A percentile compares a stretch with the other conserved stretches of the same genome.
phyloP scores from a whole-genome alignment of 495 filamentous ascomycete species.

The Talaromyces proteolyticus region DNA sequence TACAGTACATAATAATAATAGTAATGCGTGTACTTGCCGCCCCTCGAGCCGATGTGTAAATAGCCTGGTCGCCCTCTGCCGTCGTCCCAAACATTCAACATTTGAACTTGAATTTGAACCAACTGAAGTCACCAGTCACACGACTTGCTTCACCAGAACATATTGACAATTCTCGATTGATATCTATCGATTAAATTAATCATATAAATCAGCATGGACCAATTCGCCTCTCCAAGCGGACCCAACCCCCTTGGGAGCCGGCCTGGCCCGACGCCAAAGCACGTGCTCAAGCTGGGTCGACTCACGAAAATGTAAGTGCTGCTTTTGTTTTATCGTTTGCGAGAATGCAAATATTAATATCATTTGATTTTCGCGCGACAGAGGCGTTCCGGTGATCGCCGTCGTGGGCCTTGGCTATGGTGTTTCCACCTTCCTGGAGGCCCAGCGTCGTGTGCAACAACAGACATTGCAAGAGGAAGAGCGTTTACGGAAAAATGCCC shows the following conservation, averaged over 20 bases:
- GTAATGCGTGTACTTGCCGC: neutral
- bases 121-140: no score
- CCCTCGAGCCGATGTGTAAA: neutral
- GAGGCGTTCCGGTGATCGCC: conserved; percentile 5
- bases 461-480: conserved; percentile 21
- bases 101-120: no score
- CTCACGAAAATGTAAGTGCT: conserved; percentile 6
- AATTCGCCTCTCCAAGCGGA: conserved; percentile 3
- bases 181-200: no score
- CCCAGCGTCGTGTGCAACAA: conserved; percentile 1
- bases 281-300: conserved; percentile 4
- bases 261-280: neutral
- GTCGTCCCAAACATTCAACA: no score
- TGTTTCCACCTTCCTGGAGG: neutral
- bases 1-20: neutral
- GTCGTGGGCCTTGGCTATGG: conserved; percentile 6
- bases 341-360: neutral
- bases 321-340: neutral
- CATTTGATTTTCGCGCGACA: neutral
- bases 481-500: conserved; percentile 25
- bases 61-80: neutral
- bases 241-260: neutral
- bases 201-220: no score
- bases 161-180: no score
- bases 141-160: no score